Percentiles rank a stretch among this genome's conserved stretches.
Evolutionary conservation across 1,284 basidiomycete species (phyloP).

Genomic region (Rhodotorula sp.): DNA sequence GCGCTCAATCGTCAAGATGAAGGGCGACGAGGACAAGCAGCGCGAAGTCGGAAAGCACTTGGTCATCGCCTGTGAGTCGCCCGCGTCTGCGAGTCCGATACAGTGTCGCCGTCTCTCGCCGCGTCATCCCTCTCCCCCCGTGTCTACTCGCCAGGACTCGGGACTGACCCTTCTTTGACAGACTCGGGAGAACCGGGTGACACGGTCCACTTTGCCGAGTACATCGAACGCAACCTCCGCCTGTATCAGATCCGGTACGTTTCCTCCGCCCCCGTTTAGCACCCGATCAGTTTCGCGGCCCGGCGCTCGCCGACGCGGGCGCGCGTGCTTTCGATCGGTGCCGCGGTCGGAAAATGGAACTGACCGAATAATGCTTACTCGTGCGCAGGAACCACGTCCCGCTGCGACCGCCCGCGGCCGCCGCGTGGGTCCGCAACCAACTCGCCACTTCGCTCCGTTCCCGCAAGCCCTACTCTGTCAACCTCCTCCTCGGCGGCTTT

Average conservation of each 20-base stretch:
- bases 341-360: too few relatives aligned
- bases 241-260: slow-evolving; percentile 87
- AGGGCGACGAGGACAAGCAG: slow-evolving; percentile 95
- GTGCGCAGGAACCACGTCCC: slow-evolving; percentile 64
- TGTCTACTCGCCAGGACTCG: not conserved
- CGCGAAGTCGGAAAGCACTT: slow-evolving; percentile 86
- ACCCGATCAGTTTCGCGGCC: not conserved
- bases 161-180: not conserved
- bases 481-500: slow-evolving; percentile 87
- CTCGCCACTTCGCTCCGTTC: slow-evolving; percentile 88
- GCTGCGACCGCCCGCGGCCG: slow-evolving; percentile 83
- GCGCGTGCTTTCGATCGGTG: not conserved
- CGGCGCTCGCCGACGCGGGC: too few relatives aligned
- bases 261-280: not conserved
- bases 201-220: slow-evolving; percentile 96
- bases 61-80: slow-evolving; percentile 80
- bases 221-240: slow-evolving; percentile 89
- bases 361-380: not conserved
- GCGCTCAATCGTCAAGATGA: slow-evolving; percentile 95
- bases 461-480: slow-evolving; percentile 83
- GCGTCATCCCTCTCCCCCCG: not conserved
- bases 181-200: slow-evolving; percentile 63
- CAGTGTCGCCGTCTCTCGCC: not conserved
- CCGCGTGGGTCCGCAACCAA: slow-evolving; percentile 88
- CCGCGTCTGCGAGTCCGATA: not conserved